phyloP scores from a whole-genome alignment of 2,329 filamentous ascomycete species.

The Penicillium sp. region DNA sequence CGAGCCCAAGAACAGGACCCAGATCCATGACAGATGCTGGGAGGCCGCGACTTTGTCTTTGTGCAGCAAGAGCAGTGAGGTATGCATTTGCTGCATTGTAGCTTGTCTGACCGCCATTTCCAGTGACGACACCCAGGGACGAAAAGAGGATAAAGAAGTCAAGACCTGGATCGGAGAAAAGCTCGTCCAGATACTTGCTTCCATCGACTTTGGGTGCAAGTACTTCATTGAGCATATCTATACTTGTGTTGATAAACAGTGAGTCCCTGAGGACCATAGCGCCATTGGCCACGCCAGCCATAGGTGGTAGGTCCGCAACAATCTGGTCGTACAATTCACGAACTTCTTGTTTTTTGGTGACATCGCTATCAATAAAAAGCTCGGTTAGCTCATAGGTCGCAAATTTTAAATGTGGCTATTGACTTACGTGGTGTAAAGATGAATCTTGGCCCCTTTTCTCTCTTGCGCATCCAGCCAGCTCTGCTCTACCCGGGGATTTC shows the following conservation, averaged over 20 bases:
- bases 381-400: background rate
- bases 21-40: constrained; percentile 9
- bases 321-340: background rate
- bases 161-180: background rate
- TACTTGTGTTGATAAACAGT: background rate
- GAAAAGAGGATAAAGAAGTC: background rate
- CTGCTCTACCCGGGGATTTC: background rate
- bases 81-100: constrained; percentile 15
- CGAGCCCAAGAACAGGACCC: background rate
- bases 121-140: background rate
- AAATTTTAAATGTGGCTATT: background rate
- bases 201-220: background rate
- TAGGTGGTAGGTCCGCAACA: background rate
- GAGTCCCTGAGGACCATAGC: background rate
- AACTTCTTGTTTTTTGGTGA: background rate
- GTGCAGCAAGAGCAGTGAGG: constrained; percentile 3
- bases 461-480: background rate
- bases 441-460: background rate
- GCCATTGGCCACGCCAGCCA: background rate
- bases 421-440: background rate
- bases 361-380: background rate
- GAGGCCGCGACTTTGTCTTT: constrained; percentile 5
- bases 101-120: constrained; percentile 12
- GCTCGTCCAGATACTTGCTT: background rate
- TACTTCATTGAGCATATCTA: background rate